A percentile compares a stretch with the other conserved stretches of the same genome.
phyloP scores from a whole-genome alignment of 2,329 filamentous ascomycete species.

The Sphaerostilbella broomeana region DNA sequence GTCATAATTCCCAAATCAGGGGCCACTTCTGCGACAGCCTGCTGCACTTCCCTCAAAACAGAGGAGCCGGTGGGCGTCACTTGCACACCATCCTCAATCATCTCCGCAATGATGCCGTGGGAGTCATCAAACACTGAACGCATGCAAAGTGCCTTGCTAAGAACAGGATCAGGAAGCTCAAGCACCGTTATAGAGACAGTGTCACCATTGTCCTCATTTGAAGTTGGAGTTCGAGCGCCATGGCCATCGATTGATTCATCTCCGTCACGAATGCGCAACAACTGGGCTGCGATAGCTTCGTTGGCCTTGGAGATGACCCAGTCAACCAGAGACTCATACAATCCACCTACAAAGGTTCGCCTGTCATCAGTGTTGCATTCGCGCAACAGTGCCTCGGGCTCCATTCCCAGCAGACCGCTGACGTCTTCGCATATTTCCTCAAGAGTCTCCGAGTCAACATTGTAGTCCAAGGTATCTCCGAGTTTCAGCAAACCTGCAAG shows the following conservation, averaged over 20 bases:
- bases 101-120: conserved; percentile 91
- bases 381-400: conserved; percentile 71
- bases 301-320: conserved; percentile 92
- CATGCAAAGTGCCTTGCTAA: conserved; percentile 85
- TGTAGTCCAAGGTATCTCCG: conserved; percentile 81
- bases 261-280: conserved; percentile 58
- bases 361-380: conserved; percentile 82
- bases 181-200: conserved; percentile 85
- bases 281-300: conserved; percentile 69
- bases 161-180: conserved; percentile 70
- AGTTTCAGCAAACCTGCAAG: conserved; percentile 85
- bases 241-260: conserved; percentile 62
- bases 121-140: conserved; percentile 88
- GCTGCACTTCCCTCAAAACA: conserved; percentile 79
- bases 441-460: conserved; percentile 75
- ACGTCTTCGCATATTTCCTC: conserved; percentile 89
- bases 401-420: conserved; percentile 74
- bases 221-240: conserved; percentile 56
- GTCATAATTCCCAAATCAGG: conserved; percentile 71
- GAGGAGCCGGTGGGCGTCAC: conserved; percentile 68
- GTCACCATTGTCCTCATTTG: conserved; percentile 66
- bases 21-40: conserved; percentile 68
- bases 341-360: conserved; percentile 70
- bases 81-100: conserved; percentile 92
- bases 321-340: conserved; percentile 92